phyloP scores from a whole-genome alignment of 495 filamentous ascomycete species.

The Penicillium simplicissimum region DNA sequence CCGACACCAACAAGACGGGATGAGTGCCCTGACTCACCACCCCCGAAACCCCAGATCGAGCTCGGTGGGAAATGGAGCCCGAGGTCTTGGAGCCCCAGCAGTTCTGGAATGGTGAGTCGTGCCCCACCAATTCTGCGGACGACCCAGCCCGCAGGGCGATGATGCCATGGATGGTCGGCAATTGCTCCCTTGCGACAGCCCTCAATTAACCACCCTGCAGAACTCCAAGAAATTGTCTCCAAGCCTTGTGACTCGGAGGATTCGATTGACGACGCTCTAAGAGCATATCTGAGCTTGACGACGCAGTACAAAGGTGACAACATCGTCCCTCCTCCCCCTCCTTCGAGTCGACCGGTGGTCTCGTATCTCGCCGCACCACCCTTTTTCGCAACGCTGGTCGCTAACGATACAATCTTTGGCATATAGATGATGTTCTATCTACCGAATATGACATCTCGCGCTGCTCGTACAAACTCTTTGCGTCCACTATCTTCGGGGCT shows the following conservation, averaged over 20 bases:
- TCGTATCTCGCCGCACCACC: background rate
- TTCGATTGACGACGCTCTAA: conserved; percentile 81
- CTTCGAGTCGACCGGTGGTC: background rate
- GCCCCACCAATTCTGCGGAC: background rate
- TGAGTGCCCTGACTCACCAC: conserved; percentile 41
- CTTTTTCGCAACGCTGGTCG: background rate
- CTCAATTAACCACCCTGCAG: conserved; percentile 45
- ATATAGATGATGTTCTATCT: conserved; percentile 72
- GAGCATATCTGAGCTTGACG: conserved; percentile 78
- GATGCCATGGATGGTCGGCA: background rate
- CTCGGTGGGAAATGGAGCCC: conserved; percentile 50
- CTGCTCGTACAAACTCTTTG: conserved; percentile 79
- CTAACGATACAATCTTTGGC: background rate
- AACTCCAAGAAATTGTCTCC: conserved; percentile 78
- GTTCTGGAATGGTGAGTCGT: conserved; percentile 82
- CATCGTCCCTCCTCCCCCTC: background rate
- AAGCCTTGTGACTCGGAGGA: conserved; percentile 71
- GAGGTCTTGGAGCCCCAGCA: conserved; percentile 82
- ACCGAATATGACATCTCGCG: conserved; percentile 81
- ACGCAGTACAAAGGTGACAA: conserved; percentile 67
- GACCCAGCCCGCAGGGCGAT: background rate
- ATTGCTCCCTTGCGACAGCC: conserved; percentile 8
- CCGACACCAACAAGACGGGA: conserved; percentile 37
- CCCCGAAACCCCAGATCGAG: conserved; percentile 41
- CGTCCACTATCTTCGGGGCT: conserved; percentile 68